phyloP scores from a whole-genome alignment of 179 eudicot genomes.

The Silene coronaria region DNA sequence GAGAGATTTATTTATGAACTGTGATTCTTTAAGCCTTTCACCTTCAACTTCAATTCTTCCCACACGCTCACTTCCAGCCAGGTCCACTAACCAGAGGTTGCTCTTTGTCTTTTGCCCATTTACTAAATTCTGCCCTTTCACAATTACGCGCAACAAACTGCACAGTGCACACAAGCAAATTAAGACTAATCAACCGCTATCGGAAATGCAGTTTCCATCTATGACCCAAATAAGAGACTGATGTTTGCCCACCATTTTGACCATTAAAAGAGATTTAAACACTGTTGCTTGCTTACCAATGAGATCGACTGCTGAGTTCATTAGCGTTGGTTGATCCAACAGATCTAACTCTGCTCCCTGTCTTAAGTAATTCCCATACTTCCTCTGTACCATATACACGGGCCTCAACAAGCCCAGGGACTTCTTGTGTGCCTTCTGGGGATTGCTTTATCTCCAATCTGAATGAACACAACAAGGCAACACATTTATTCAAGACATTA shows the following conservation, averaged over 20 bases:
- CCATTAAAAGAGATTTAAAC: not conserved
- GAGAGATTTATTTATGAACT: slow-evolving; percentile 86
- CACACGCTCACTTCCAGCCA: slow-evolving; percentile 96
- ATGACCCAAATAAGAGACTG: not conserved
- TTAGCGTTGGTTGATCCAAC: slow-evolving; percentile 96
- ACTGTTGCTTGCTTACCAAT: slow-evolving; percentile 49
- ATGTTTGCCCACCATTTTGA: not conserved
- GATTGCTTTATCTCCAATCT: slow-evolving; percentile 93
- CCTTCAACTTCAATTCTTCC: slow-evolving; percentile 93
- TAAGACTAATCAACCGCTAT: not conserved
- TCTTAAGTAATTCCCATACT: slow-evolving; percentile 87
- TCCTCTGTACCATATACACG: slow-evolving; percentile 58
- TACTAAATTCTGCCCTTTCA: slow-evolving; percentile 57
- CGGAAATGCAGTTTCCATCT: not conserved
- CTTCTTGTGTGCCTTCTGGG: slow-evolving; percentile 89
- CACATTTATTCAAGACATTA: not conserved
- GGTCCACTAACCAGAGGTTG: slow-evolving; percentile 92
- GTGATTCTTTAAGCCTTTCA: slow-evolving; percentile 92
- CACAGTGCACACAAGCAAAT: slow-evolving; percentile 36
- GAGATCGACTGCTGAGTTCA: slow-evolving; percentile 94
- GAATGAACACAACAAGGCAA: slow-evolving; percentile 8
- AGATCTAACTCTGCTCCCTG: slow-evolving; percentile 78
- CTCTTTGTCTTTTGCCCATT: slow-evolving; percentile 78
- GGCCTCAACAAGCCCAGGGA: slow-evolving; percentile 89
- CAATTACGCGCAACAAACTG: slow-evolving; percentile 82